Evolutionary conservation across 257 asterid species (phyloP), one percentile per base, ranked within the genome.

Genomic region (Nicotiana otophora): DNA sequence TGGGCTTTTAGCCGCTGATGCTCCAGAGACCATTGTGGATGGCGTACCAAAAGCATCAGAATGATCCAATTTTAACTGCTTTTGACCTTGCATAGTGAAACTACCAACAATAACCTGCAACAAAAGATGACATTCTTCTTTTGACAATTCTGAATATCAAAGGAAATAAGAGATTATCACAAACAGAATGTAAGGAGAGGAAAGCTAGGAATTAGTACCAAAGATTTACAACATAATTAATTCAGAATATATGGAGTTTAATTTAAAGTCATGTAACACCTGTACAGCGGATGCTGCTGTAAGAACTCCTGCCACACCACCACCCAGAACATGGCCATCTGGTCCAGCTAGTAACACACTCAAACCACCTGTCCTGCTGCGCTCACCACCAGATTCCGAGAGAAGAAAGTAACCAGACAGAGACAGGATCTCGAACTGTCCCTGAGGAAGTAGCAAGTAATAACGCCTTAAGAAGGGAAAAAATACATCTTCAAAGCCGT

Each of bases 381-480:
- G 82, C 55, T 82, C 65, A 5, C 82, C 85, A 46, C 82, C 82
- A 60, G 42, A 26, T 75, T 82, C 85, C 12, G 85, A 72, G 63
- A 33, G 81, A 19, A 74, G 39, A 74, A 82, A 82, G 74, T 58
- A 63, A 26, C 85, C 85, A 75, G 85, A 82, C 15, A 82, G 82
- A 58, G 85, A 75, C 31, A 82, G 81, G 81, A 82, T 82, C 74
- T 82, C 85, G 51, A 82, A 82, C 60, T 79, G 85, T 48, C 85
- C 85, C 85, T 82, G 85, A 31, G 57, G 10, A 82, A 81, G 65
- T 51, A 74, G 63, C 42, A 74, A 74, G 36, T 17, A 74, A 48
- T 26, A 26, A 46, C 0, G 6, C 34, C 36, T 72, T 72, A 2
- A 48, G 80, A 74, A 51, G 14, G 80, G 80, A 48, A 74, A 46